A percentile compares a stretch with the other conserved stretches of the same genome.
Conservation (phyloP, 2,329 filamentous ascomycete species). For the Trichothecium sympodiale region DNA sequence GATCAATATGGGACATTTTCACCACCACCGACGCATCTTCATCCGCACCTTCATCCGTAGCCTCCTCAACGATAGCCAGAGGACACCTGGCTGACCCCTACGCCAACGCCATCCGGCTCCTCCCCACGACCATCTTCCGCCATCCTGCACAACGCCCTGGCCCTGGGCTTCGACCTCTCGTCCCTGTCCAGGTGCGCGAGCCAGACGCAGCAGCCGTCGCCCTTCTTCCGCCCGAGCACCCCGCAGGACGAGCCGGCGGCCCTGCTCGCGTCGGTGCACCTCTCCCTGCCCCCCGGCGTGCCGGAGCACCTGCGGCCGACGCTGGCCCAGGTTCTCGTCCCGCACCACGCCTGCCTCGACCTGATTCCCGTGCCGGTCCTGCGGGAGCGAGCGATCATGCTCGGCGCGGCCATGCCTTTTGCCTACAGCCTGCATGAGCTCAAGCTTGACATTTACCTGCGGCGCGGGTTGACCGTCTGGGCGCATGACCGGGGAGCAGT, state of each 20-base stretch:
- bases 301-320: constrained; percentile 13
- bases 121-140: constrained; percentile 11
- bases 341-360: constrained; percentile 14
- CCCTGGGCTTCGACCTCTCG: constrained; percentile 8
- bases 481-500: background rate
- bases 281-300: rapidly evolving
- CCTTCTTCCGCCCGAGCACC: constrained; percentile 12
- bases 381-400: constrained; percentile 14
- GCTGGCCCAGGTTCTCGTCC: constrained; percentile 13
- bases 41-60: too few relatives aligned
- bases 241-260: constrained; percentile 2
- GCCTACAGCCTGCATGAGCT: constrained; percentile 13
- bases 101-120: constrained; percentile 10
- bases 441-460: constrained; percentile 13
- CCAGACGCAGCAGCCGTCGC: constrained; percentile 3
- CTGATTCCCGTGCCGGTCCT: constrained; percentile 14
- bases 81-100: constrained; percentile 7
- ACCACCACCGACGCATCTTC: too few relatives aligned
- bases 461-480: constrained; percentile 12
- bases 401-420: constrained; percentile 11
- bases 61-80: too few relatives aligned
- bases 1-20: too few relatives aligned
- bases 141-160: constrained; percentile 10
- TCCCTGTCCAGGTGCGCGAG: constrained; percentile 7
- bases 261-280: constrained; percentile 2